phyloP scores from a whole-genome alignment of 1,139 yeast genomes.

The Chernovozyma aurita region DNA sequence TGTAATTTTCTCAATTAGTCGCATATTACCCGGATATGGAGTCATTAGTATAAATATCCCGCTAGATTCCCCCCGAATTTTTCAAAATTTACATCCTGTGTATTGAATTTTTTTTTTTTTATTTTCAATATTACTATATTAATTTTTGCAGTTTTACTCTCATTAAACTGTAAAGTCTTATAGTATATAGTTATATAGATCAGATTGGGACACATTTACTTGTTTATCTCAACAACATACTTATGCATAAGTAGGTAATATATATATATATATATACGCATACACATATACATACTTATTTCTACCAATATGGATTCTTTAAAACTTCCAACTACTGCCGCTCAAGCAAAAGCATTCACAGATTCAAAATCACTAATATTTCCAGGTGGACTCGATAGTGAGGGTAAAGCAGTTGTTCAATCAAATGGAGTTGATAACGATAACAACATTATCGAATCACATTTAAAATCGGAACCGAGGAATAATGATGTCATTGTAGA shows the following conservation, averaged over 20 bases:
- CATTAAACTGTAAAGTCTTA: conserved; percentile 2
- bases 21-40: conserved; percentile 25
- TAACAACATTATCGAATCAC: conserved; percentile 8
- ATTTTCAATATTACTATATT: neutral
- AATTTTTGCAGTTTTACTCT: conserved; percentile 2
- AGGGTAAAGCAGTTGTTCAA: conserved; percentile 13
- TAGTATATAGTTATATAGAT: conserved; percentile 2
- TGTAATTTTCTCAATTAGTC: too few relatives aligned
- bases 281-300: conserved; percentile 1
- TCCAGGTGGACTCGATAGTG: conserved; percentile 45
- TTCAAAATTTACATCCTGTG: conserved; percentile 4
- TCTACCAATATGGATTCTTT: conserved; percentile 56
- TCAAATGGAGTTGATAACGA: conserved; percentile 7
- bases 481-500: conserved; percentile 27
- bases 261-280: conserved; percentile 2
- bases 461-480: conserved; percentile 26
- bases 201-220: conserved; percentile 39
- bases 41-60: conserved; percentile 22
- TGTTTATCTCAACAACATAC: conserved; percentile 28
- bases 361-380: conserved; percentile 63
- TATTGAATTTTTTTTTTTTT: conserved; percentile 8
- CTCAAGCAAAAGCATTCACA: conserved; percentile 71
- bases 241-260: conserved; percentile 1
- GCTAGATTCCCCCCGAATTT: conserved; percentile 11
- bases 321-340: conserved; percentile 76